Percentiles rank a stretch among this genome's conserved stretches.
Conservation (phyloP, 2,329 filamentous ascomycete genomes). For the Beauveria caledonica region DNA sequence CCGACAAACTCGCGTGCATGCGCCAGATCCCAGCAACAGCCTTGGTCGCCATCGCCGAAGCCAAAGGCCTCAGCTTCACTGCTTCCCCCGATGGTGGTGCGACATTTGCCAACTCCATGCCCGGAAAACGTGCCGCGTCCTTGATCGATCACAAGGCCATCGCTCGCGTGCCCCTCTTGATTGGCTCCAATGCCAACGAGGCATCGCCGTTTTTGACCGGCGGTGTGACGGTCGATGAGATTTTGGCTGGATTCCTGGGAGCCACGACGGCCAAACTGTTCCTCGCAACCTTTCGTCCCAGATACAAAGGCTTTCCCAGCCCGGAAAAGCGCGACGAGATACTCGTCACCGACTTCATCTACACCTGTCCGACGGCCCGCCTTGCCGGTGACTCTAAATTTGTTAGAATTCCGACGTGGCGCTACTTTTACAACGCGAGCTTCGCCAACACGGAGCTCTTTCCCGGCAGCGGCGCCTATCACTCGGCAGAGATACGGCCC, state of each 20-base stretch:
- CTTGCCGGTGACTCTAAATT: slow-evolving; percentile 24
- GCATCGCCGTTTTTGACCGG: not conserved
- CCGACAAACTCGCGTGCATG: slow-evolving; percentile 17
- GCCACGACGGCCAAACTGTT: not conserved
- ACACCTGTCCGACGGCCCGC: slow-evolving; percentile 17
- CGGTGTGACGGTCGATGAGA: not conserved
- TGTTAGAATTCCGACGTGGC: slow-evolving; percentile 32
- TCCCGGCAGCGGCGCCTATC: slow-evolving; percentile 34
- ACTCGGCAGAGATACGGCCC: slow-evolving; percentile 36
- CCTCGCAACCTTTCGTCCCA: not conserved
- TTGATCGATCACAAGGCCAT: not conserved
- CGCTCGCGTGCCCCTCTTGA: slow-evolving; percentile 8
- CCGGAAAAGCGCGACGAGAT: slow-evolving; percentile 15
- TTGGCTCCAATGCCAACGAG: slow-evolving; percentile 10
- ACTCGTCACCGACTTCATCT: slow-evolving; percentile 17
- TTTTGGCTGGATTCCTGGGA: not conserved
- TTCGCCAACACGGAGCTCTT: slow-evolving; percentile 37
- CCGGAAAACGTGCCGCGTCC: slow-evolving; percentile 9
- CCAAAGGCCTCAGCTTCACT: slow-evolving; percentile 15
- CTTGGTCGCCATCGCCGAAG: slow-evolving; percentile 14
- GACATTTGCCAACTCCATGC: slow-evolving; percentile 17
- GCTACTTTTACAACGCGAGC: slow-evolving; percentile 39
- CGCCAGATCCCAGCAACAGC: slow-evolving; percentile 14
- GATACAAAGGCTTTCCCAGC: not conserved
- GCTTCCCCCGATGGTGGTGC: slow-evolving; percentile 16